phyloP scores from a whole-genome alignment of 805 yeast genomes.

The Saturnispora hagleri region DNA sequence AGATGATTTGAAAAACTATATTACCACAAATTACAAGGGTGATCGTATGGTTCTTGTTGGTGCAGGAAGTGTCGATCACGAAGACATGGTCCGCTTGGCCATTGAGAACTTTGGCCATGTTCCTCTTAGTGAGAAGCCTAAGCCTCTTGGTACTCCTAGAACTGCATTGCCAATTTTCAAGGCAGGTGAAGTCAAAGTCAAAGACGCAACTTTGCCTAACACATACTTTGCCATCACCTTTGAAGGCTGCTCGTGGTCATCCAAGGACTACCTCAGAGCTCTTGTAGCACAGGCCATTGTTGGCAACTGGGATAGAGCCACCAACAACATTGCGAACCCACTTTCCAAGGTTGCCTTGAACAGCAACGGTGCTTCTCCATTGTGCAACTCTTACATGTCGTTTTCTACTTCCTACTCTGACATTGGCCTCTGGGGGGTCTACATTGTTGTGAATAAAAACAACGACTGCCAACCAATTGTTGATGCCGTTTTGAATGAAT shows the following conservation, averaged over 20 bases:
- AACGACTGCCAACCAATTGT: conserved; percentile 58
- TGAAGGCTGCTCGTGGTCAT: conserved; percentile 98
- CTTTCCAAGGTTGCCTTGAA: conserved; percentile 52
- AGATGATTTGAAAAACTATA: conserved; percentile 69
- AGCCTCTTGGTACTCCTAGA: conserved; percentile 66
- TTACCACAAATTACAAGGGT: conserved; percentile 80
- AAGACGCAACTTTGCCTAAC: conserved; percentile 73
- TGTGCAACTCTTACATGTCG: conserved; percentile 93
- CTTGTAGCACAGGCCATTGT: conserved; percentile 93
- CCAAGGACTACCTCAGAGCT: conserved; percentile 91
- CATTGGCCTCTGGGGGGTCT: conserved; percentile 96
- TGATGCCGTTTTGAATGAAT: conserved; percentile 72
- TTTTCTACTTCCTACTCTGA: conserved; percentile 96
- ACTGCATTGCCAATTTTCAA: conserved; percentile 70
- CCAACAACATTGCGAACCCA: conserved; percentile 75
- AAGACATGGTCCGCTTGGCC: conserved; percentile 69
- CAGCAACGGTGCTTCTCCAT: conserved; percentile 42
- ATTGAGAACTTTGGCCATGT: conserved; percentile 68
- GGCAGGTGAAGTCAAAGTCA: conserved; percentile 79
- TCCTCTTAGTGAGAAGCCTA: conserved; percentile 41
- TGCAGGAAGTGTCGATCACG: conserved; percentile 89
- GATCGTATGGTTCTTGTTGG: conserved; percentile 98
- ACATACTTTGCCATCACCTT: conserved; percentile 90
- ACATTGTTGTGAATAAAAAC: conserved; percentile 73
- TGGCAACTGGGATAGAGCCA: conserved; percentile 95